Evolutionary conservation across 768 basidiomycete genomes (phyloP).

Genomic region (Mycena vitilis): DNA sequence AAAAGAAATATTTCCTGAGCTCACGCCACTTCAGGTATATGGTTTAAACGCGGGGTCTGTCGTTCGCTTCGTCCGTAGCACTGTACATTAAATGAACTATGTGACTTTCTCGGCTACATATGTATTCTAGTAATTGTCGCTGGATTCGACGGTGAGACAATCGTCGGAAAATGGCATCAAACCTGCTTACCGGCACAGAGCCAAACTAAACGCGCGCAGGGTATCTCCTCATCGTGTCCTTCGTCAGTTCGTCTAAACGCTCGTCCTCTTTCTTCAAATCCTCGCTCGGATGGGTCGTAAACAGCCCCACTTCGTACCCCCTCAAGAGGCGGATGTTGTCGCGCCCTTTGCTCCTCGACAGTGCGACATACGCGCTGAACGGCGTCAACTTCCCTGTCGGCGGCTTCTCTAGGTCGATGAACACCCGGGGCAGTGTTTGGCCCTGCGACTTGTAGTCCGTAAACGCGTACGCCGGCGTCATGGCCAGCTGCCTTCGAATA

Average conservation of each 20-base stretch:
- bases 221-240: too few species aligned
- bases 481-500: conserved; percentile 41
- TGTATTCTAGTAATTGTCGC: too few species aligned
- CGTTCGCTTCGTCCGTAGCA: too few species aligned
- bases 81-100: too few species aligned
- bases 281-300: conserved; percentile 39
- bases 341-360: conserved; percentile 47
- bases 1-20: too few species aligned
- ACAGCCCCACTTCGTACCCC: conserved; percentile 43
- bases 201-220: too few species aligned
- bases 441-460: conserved; percentile 54
- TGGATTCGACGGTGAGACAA: too few species aligned
- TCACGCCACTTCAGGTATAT: too few species aligned
- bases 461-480: conserved; percentile 53
- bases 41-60: too few species aligned
- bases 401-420: conserved; percentile 50
- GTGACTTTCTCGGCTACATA: too few species aligned
- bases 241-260: conserved; percentile 6
- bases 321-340: conserved; percentile 45
- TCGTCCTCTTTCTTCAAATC: conserved; percentile 38
- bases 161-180: too few species aligned
- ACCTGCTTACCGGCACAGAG: too few species aligned
- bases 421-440: conserved; percentile 49
- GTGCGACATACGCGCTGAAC: conserved; percentile 49
- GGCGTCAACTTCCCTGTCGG: conserved; percentile 40